Conservation (phyloP, 106 monocot species). For the Cymbidium sinense region DNA sequence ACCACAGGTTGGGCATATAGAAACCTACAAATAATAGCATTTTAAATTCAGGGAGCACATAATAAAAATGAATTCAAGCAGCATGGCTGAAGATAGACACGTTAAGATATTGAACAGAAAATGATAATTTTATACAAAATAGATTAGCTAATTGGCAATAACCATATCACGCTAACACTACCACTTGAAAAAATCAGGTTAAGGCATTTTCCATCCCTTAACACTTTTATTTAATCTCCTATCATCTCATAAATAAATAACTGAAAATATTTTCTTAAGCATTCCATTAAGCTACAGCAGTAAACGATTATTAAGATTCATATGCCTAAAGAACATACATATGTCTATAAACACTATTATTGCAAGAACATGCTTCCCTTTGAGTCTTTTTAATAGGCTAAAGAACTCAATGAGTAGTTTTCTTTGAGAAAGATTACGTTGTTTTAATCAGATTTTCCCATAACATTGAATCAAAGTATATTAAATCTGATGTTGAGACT, state of each 20-base stretch:
- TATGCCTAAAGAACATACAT: too few species aligned
- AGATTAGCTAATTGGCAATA: not conserved
- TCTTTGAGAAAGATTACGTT: too few species aligned
- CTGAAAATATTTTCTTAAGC: not conserved
- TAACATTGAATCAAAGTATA: too few species aligned
- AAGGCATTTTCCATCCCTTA: not conserved
- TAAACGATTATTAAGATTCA: too few species aligned
- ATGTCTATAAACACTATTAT: too few species aligned
- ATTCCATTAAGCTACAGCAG: too few species aligned
- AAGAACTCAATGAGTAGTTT: too few species aligned
- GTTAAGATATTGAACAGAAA: not conserved
- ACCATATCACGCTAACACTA: not conserved
- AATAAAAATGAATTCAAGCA: not conserved
- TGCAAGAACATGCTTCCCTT: too few species aligned
- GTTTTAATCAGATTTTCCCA: too few species aligned
- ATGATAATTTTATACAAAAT: not conserved
- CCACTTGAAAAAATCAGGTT: not conserved
- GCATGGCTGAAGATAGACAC: not conserved
- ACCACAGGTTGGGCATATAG: slow-evolving; percentile 88
- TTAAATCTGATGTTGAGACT: too few species aligned
- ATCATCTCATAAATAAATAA: not conserved
- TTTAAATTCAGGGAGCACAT: not conserved
- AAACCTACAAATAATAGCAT: slow-evolving; percentile 44
- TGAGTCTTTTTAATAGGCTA: too few species aligned
- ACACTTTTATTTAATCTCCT: not conserved